A percentile compares a stretch with the other conserved stretches of the same genome.
Conservation (phyloP, 1,139 yeast species). For the Zygoascus hellenicus region DNA sequence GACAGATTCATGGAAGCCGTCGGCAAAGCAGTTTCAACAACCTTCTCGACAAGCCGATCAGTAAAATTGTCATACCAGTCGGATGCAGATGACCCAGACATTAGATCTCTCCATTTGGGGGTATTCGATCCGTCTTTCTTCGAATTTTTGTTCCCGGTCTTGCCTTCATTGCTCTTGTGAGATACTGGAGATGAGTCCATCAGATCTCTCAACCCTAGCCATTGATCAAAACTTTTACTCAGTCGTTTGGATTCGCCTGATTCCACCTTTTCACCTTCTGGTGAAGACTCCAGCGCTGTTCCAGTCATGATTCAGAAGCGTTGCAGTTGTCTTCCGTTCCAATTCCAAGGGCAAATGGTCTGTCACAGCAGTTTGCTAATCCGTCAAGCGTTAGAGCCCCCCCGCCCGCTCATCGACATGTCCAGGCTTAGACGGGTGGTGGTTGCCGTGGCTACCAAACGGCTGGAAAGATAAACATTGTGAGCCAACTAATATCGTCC, state of each 20-base stretch:
- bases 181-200: neutral
- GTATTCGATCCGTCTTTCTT: conserved; percentile 1
- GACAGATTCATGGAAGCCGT: conserved; percentile 43
- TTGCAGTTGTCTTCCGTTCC: no score
- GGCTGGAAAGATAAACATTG: neutral
- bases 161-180: neutral
- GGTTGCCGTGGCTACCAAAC: neutral
- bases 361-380: no score
- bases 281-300: no score
- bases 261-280: neutral
- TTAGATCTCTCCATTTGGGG: conserved; percentile 4
- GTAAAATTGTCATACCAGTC: conserved; percentile 29
- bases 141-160: neutral
- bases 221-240: conserved; percentile 3
- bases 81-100: conserved; percentile 7
- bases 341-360: no score
- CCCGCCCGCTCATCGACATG: conserved; percentile 7
- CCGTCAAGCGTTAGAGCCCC: no score
- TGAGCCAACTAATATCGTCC: neutral
- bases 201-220: conserved; percentile 6
- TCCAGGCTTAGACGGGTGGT: neutral
- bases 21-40: conserved; percentile 67
- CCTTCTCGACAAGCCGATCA: conserved; percentile 65
- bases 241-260: neutral
- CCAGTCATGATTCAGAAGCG: no score